phyloP scores from a whole-genome alignment of 148 eudicot species.

The Persicaria maculosa region DNA sequence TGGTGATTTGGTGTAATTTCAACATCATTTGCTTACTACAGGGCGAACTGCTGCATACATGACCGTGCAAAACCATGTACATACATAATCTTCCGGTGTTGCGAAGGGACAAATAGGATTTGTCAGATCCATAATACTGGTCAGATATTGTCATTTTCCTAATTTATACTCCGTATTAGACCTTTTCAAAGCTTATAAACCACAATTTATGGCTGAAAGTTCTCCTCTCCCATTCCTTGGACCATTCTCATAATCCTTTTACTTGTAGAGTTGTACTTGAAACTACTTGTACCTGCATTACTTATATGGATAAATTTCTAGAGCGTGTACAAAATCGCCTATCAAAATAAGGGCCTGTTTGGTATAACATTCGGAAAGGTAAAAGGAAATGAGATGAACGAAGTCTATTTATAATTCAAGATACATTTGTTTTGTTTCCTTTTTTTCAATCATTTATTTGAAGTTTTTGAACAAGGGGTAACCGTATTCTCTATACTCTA shows the following conservation, averaged over 20 bases:
- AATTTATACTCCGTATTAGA: not conserved
- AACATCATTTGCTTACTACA: constrained; percentile 21
- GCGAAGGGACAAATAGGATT: not conserved
- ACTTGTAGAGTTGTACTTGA: too few species aligned
- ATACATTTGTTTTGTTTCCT: too few species aligned
- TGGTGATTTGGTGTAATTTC: not conserved
- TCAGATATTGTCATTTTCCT: constrained; percentile 1
- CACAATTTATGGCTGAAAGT: not conserved
- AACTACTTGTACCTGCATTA: not conserved
- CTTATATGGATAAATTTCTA: not conserved
- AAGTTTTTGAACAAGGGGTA: too few species aligned
- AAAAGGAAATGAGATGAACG: too few species aligned
- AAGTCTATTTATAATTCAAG: too few species aligned
- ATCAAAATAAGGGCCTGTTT: too few species aligned
- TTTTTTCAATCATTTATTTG: too few species aligned
- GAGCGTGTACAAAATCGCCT: too few species aligned
- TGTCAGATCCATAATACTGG: not conserved
- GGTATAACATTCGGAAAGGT: too few species aligned
- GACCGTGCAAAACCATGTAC: not conserved
- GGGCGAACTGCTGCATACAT: not conserved
- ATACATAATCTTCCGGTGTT: not conserved
- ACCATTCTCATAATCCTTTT: not conserved
- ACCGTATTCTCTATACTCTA: too few species aligned
- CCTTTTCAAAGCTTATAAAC: not conserved
- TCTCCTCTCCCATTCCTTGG: not conserved